phyloP scores from a whole-genome alignment of 176 grass and related monocot species.

The Thalia dealbata region DNA sequence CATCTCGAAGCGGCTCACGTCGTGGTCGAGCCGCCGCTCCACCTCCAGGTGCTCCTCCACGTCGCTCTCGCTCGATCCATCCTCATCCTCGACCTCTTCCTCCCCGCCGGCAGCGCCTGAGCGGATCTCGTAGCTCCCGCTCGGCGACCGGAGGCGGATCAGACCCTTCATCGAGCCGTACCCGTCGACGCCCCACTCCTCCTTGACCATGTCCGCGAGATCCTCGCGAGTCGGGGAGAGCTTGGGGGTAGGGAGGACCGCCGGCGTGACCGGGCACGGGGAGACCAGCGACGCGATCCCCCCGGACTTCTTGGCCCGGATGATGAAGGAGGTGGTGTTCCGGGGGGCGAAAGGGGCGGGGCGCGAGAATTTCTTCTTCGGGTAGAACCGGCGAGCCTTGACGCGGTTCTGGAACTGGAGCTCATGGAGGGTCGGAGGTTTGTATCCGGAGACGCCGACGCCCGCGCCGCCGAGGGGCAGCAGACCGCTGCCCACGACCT shows the following conservation, averaged over 20 bases:
- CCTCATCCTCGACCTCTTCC: slow-evolving; percentile 26
- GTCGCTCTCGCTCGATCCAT: slow-evolving; percentile 68
- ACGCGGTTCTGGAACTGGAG: slow-evolving; percentile 83
- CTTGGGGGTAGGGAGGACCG: slow-evolving; percentile 65
- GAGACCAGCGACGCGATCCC: slow-evolving; percentile 81
- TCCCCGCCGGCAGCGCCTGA: slow-evolving; percentile 11
- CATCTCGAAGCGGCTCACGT: slow-evolving; percentile 93
- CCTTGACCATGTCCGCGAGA: slow-evolving; percentile 76
- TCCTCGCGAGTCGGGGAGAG: slow-evolving; percentile 74
- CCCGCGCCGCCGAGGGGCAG: background rate
- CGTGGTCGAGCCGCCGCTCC: slow-evolving; percentile 79
- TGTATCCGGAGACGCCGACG: slow-evolving; percentile 24
- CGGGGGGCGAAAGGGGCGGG: slow-evolving; percentile 67
- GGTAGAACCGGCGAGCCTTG: slow-evolving; percentile 84
- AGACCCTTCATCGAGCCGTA: slow-evolving; percentile 95
- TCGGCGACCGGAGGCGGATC: slow-evolving; percentile 57
- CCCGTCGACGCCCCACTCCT: slow-evolving; percentile 84
- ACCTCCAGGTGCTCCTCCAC: slow-evolving; percentile 90
- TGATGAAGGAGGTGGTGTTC: slow-evolving; percentile 92
- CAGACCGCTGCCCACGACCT: slow-evolving; percentile 19
- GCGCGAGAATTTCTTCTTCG: slow-evolving; percentile 27
- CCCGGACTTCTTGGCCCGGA: slow-evolving; percentile 79
- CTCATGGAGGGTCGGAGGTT: slow-evolving; percentile 67
- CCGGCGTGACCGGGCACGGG: slow-evolving; percentile 65
- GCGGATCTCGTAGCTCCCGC: slow-evolving; percentile 1